Evolutionary conservation across 805 yeast species (phyloP).

Genomic region (Komagataella kurtzmanii): DNA sequence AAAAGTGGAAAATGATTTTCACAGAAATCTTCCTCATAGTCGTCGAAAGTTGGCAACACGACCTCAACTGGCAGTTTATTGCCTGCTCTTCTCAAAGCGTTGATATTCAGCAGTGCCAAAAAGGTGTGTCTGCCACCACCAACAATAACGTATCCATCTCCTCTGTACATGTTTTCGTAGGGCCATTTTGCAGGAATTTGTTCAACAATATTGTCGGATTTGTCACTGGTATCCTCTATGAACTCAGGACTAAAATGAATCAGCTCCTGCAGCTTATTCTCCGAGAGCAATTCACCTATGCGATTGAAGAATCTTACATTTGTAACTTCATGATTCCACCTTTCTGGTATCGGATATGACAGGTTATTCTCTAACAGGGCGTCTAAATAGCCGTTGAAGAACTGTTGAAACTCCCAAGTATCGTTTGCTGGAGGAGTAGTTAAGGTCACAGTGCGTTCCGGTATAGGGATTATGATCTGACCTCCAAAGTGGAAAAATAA

Average conservation of each 20-base stretch:
- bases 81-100: conserved; percentile 51
- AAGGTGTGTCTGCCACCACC: conserved; percentile 77
- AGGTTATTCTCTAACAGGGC: conserved; percentile 15
- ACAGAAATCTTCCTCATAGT: conserved; percentile 64
- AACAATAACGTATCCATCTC: conserved; percentile 49
- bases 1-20: conserved; percentile 44
- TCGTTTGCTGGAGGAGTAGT: not conserved
- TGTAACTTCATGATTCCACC: conserved; percentile 16
- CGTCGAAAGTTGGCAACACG: conserved; percentile 55
- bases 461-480: not conserved
- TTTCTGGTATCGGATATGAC: conserved; percentile 17
- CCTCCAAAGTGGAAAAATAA: not conserved
- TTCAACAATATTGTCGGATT: conserved; percentile 16
- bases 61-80: conserved; percentile 72
- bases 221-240: conserved; percentile 17
- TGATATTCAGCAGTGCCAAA: conserved; percentile 52
- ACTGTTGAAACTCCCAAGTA: not conserved
- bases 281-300: conserved; percentile 13
- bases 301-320: conserved; percentile 17
- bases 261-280: conserved; percentile 11
- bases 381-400: conserved; percentile 16
- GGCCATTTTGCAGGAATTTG: conserved; percentile 16
- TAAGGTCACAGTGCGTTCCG: not conserved
- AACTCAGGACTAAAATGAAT: conserved; percentile 17
- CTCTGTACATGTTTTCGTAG: conserved; percentile 12